Percentiles rank a stretch among this genome's conserved stretches.
phyloP scores from a whole-genome alignment of 1,284 basidiomycete species.

The Papiliotrema flavescens region DNA sequence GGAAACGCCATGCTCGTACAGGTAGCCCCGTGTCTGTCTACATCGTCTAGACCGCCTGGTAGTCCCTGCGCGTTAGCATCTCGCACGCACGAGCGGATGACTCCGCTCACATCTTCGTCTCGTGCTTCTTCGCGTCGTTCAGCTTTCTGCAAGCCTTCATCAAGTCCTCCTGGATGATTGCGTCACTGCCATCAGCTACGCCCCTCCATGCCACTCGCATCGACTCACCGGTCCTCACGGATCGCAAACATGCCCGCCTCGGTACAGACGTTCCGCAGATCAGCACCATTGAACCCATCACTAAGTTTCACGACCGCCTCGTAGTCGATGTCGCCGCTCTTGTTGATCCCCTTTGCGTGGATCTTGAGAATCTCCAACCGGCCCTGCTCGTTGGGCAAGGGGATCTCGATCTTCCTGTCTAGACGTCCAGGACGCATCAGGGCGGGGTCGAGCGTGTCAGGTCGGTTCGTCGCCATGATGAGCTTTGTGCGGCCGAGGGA shows the following conservation, averaged over 20 bases:
- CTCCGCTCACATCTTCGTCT: conserved; percentile 61
- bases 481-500: conserved; percentile 92
- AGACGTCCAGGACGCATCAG: conserved; percentile 92
- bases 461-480: conserved; percentile 97
- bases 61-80: conserved; percentile 24
- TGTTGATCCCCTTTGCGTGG: conserved; percentile 90
- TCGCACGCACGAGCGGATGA: background rate
- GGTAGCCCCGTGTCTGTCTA: too few relatives aligned
- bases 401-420: conserved; percentile 98
- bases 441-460: conserved; percentile 96
- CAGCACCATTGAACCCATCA: conserved; percentile 92
- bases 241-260: conserved; percentile 99
- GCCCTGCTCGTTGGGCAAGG: conserved; percentile 95
- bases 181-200: conserved; percentile 59
- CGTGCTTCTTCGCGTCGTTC: conserved; percentile 92
- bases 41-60: conserved; percentile 28
- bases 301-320: conserved; percentile 96
- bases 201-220: background rate
- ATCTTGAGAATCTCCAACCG: conserved; percentile 95
- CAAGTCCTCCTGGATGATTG: conserved; percentile 88
- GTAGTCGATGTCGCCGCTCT: conserved; percentile 90
- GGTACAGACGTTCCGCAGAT: conserved; percentile 93
- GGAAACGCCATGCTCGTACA: background rate
- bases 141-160: conserved; percentile 98
- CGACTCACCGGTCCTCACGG: conserved; percentile 75